Conservation (phyloP, 2,329 filamentous ascomycete genomes). For the Colletotrichum camelliae region DNA sequence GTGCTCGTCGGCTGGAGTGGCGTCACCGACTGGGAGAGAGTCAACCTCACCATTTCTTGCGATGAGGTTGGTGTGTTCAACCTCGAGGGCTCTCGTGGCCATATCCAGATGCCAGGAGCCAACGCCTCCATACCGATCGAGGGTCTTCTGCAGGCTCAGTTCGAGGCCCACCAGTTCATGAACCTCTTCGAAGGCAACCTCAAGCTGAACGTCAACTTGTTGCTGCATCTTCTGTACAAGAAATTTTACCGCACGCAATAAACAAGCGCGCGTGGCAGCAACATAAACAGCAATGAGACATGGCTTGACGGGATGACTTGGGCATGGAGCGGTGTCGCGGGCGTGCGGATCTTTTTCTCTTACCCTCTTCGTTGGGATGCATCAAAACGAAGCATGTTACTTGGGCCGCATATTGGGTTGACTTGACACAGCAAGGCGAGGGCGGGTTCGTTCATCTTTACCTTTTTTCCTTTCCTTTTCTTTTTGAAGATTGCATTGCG, state of each 20-base stretch:
- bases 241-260: conserved; percentile 89
- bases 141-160: conserved; percentile 93
- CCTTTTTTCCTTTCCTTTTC: neutral
- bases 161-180: conserved; percentile 96
- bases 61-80: conserved; percentile 95
- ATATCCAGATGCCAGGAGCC: conserved; percentile 95
- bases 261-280: conserved; percentile 18
- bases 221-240: conserved; percentile 97
- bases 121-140: conserved; percentile 89
- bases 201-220: conserved; percentile 92
- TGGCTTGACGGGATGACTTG: conserved; percentile 12
- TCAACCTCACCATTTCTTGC: conserved; percentile 92
- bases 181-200: conserved; percentile 87
- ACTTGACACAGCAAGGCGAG: conserved; percentile 12
- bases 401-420: conserved; percentile 13
- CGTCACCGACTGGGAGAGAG: conserved; percentile 85
- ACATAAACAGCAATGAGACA: conserved; percentile 1
- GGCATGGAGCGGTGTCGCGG: conserved; percentile 4
- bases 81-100: conserved; percentile 87
- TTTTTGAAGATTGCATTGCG: conserved; percentile 10
- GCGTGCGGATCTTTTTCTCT: conserved; percentile 8
- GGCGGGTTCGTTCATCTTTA: neutral
- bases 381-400: conserved; percentile 11
- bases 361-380: neutral
- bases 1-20: conserved; percentile 92